A percentile compares a stretch with the other conserved stretches of the same genome.
phyloP scores from a whole-genome alignment of 2,329 filamentous ascomycete species.

The Talaromyces pinophilus region DNA sequence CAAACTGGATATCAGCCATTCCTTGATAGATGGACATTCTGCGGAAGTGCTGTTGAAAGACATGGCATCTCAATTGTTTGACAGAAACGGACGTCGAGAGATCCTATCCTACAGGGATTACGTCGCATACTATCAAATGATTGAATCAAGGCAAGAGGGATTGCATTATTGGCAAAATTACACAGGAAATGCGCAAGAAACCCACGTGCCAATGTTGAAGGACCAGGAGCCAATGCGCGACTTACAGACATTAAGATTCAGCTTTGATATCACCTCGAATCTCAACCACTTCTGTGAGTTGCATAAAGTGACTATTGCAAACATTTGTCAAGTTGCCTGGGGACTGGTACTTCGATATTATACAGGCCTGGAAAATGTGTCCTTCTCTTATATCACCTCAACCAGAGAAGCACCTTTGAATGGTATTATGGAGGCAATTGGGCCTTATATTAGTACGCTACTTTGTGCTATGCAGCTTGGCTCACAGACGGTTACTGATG shows the following conservation, averaged over 20 bases:
- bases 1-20: neutral
- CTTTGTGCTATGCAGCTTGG: neutral
- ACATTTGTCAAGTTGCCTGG: neutral
- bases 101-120: neutral
- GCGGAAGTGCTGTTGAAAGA: neutral
- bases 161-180: neutral
- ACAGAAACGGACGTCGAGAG: neutral
- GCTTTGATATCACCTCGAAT: neutral
- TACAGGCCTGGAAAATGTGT: neutral
- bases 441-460: neutral
- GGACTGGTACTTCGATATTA: neutral
- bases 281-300: neutral
- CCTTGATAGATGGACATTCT: slow-evolving; percentile 1
- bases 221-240: neutral
- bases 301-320: neutral
- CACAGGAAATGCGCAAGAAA: neutral
- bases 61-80: neutral
- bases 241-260: neutral
- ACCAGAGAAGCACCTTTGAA: neutral
- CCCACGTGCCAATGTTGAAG: neutral
- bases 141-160: neutral
- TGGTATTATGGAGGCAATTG: neutral
- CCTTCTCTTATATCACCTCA: neutral
- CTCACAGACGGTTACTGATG: neutral
- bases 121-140: neutral